Evolutionary conservation across 2,329 filamentous ascomycete species (phyloP).

Genomic region (Microsporum canis): DNA sequence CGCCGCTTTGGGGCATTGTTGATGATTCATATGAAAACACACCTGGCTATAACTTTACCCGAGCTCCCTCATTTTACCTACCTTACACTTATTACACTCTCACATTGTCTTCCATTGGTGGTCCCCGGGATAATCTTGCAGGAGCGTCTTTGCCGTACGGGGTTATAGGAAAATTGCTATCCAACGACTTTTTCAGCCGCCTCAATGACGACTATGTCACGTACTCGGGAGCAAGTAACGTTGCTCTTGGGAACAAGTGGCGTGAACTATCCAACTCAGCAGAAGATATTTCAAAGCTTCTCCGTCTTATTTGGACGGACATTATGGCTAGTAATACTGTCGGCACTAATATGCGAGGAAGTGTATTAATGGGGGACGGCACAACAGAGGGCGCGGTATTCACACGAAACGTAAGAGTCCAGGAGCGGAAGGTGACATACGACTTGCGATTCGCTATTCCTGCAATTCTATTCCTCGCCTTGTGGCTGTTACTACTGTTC

Average conservation of each 20-base stretch:
- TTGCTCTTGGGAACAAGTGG: slow-evolving; percentile 35
- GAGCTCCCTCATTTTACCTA: slow-evolving; percentile 20
- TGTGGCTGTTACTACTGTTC: not conserved
- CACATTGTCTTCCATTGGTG: not conserved
- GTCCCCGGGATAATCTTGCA: slow-evolving; percentile 21
- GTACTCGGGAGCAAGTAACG: slow-evolving; percentile 28
- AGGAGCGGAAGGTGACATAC: slow-evolving; percentile 20
- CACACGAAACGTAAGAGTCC: not conserved
- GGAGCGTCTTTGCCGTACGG: slow-evolving; percentile 12
- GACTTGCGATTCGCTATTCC: slow-evolving; percentile 22
- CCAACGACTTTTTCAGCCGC: slow-evolving; percentile 22
- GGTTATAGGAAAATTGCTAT: not conserved
- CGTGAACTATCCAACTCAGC: slow-evolving; percentile 24
- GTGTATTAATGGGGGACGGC: not conserved
- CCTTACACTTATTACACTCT: slow-evolving; percentile 16
- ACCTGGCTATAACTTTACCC: slow-evolving; percentile 19
- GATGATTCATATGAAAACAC: slow-evolving; percentile 23
- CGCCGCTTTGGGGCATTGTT: slow-evolving; percentile 34
- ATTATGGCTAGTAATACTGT: slow-evolving; percentile 34
- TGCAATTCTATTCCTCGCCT: slow-evolving; percentile 13
- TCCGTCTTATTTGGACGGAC: slow-evolving; percentile 39
- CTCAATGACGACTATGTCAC: slow-evolving; percentile 15
- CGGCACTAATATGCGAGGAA: slow-evolving; percentile 23
- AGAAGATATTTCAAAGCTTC: slow-evolving; percentile 23
- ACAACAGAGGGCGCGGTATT: not conserved